Base-by-base conservation (phyloP, 1,139 yeast species). In the Kodamaea ohmeri region DNA sequence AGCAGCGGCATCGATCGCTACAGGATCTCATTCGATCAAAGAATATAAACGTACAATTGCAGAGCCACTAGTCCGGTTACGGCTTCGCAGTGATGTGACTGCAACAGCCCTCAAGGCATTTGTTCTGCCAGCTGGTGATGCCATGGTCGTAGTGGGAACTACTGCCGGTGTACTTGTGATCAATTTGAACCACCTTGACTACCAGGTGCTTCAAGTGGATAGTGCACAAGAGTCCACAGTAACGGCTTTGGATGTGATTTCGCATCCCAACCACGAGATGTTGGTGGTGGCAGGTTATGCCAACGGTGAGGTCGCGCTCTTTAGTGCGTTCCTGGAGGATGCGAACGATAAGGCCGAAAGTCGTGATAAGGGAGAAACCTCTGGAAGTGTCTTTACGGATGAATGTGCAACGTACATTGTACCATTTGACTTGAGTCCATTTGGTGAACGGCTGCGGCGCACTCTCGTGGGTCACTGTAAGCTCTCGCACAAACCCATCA, bases 401-500 rank as follows among this genome's bases (percentile, higher is more conserved):
- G n/a, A n/a, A n/a, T 58, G 57, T 43, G 56, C 59, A 7, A 67
- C 73, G 1, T 69, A 61, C 48, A 70, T 66, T 49, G 66, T 61
- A 41, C 63, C 58, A 37, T 65, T 66, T 42, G 72, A 69, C 43
- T 52, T 69, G 39, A 62, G 71, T 43, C 58, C 65, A 2, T 54
- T 59, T 22, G 34, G 34, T 22, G 34, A 30, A 5, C 24, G 24
- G 36, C 34, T 4, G 45, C 40, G 6, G 11, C 24, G 1, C 14
- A 32, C 11, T 18, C 17, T 49, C 20, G 61, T 82, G 18, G 81
- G 83, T 1, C 86, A 80, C 48, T 76, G 80, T 54, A 80, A 80
- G 45, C 51, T 83, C 11, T 72, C 85, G 18, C 74, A 75, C 44
- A 72, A 73, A 41, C 76, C 88, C 2, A 69, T 84, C 25, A 53